phyloP scores from a whole-genome alignment of 345 rosid species.

The Aquilaria sinensis region DNA sequence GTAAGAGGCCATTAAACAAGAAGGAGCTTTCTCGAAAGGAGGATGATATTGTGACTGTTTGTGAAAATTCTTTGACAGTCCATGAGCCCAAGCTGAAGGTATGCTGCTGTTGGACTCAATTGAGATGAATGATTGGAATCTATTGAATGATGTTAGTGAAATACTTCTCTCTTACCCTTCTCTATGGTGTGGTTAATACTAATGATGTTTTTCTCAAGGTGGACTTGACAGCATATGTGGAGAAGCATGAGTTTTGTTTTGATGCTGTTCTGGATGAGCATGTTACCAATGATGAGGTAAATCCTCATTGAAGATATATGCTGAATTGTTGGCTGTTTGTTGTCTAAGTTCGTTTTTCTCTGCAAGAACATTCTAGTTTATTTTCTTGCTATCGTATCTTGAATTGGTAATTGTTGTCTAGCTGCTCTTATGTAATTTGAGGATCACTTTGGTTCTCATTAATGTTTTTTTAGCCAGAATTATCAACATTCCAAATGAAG shows the following conservation, averaged over 20 bases:
- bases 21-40: slow-evolving; percentile 77
- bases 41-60: slow-evolving; percentile 74
- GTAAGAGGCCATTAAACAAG: slow-evolving; percentile 86
- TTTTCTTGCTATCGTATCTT: too few species aligned
- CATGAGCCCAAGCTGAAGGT: slow-evolving; percentile 94
- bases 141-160: background rate
- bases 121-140: background rate
- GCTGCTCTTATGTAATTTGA: too few species aligned
- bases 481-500: background rate
- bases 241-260: slow-evolving; percentile 91
- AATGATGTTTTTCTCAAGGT: slow-evolving; percentile 46
- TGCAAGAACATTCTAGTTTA: too few species aligned
- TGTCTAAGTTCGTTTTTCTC: background rate
- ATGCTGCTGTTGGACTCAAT: slow-evolving; percentile 13
- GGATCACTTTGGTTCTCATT: background rate
- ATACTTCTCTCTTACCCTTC: background rate
- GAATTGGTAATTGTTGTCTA: too few species aligned
- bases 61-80: slow-evolving; percentile 59
- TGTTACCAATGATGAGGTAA: slow-evolving; percentile 82
- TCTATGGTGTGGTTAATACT: background rate
- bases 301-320: slow-evolving; percentile 1
- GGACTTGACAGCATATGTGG: slow-evolving; percentile 91
- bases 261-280: slow-evolving; percentile 86
- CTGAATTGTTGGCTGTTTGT: background rate
- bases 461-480: background rate